Evolutionary conservation across 2,329 filamentous ascomycete genomes (phyloP), one percentile per base, ranked within the genome.

Genomic region (Drechslera avenae): DNA sequence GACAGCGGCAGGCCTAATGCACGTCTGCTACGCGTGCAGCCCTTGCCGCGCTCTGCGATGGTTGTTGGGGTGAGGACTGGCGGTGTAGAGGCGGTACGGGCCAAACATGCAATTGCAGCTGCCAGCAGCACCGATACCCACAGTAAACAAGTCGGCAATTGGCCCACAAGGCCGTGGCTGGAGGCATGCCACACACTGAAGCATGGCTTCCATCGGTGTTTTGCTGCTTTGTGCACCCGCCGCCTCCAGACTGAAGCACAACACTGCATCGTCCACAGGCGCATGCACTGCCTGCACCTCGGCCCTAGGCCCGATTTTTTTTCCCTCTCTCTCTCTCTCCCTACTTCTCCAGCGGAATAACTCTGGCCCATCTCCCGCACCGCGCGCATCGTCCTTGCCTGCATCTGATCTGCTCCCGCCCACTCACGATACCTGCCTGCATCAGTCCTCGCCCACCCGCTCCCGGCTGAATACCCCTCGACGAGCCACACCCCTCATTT

Each of bases 31-130:
- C 52, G 43, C 36, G 50, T 56, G 54, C 59, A 56, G 54, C 48
- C 42, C 34, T 37, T 63, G 59, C 53, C 53, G 62, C 56, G 50
- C 45, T 55, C 39, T 54, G 57, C 61, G 54, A 62, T 57, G 59
- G 54, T 50, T 46, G 46, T 18, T 41, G 23, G 32, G 21, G 43
- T 14, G 53, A 54, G 48, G 60, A 68, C 63, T 69, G 58, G 67
- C 61, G 63, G 64, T 66, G 66, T 62, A 62, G 59, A 35, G 34
- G 37, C 18, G 34, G 18, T 31, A 28, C 33, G 45, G 53, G 46
- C 40, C 31, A 28, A 14, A 44, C 21, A 40, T 49, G 50, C 34
- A 32, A 52, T n/a, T 31, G 33, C 26, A 46, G 46, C 12, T 55
- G 52, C 52, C 48, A 55, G 37, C 52, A 47, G 48, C 39, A 46